These are phyloP conservation scores for Scutellaria barbata DNA, from an alignment of 257 asterid species.

Conservation along the genomic window DNA sequence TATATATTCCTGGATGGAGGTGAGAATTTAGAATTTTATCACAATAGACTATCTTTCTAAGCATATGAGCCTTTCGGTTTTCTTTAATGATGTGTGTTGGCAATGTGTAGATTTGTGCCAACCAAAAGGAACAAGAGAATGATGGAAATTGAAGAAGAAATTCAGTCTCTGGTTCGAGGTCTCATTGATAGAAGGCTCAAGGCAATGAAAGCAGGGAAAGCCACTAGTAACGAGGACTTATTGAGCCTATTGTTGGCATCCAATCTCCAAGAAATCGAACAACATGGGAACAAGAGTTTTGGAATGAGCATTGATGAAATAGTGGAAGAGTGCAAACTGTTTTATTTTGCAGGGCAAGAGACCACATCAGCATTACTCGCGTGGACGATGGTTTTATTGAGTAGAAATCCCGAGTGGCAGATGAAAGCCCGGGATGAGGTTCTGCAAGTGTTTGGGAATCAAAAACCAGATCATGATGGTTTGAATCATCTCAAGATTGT, in stretches of 20 bases:
- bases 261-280: slow-evolving; percentile 37
- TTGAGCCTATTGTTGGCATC: slow-evolving; percentile 43
- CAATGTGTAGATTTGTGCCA: slow-evolving; percentile 42
- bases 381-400: slow-evolving; percentile 50
- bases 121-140: slow-evolving; percentile 49
- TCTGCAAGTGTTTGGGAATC: slow-evolving; percentile 33
- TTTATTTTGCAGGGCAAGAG: slow-evolving; percentile 57
- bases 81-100: background rate
- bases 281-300: slow-evolving; percentile 30
- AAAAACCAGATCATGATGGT: slow-evolving; percentile 40
- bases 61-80: background rate
- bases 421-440: slow-evolving; percentile 53
- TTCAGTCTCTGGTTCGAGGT: slow-evolving; percentile 26
- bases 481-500: slow-evolving; percentile 47
- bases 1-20: slow-evolving; percentile 58
- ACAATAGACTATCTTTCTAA: background rate
- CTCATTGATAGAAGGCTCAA: slow-evolving; percentile 39
- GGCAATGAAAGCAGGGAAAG: slow-evolving; percentile 39
- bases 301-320: slow-evolving; percentile 45
- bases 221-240: slow-evolving; percentile 32
- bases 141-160: slow-evolving; percentile 40
- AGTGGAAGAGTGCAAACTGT: slow-evolving; percentile 55
- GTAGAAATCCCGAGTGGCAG: slow-evolving; percentile 50
- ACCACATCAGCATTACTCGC: slow-evolving; percentile 44
- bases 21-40: slow-evolving; percentile 5